These are phyloP conservation scores for Exserohilum rostratum DNA, from an alignment of 2,329 filamentous ascomycete genomes.

Conservation along the genomic window DNA sequence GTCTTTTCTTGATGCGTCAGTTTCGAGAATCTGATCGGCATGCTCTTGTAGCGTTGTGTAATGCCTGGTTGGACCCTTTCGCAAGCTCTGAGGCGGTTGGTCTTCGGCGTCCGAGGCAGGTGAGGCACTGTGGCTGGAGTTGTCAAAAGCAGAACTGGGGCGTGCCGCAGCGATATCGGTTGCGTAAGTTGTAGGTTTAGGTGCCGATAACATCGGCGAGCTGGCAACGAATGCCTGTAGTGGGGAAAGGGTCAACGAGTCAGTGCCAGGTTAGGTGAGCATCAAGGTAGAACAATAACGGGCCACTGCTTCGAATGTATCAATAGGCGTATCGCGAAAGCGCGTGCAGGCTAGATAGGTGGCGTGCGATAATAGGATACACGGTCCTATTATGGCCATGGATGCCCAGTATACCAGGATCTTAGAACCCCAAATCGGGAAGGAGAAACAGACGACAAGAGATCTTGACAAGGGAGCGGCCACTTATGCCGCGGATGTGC, in stretches of 20 bases:
- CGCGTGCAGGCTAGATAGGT: conserved; percentile 4
- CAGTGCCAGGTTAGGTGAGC: conserved; percentile 16
- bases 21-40: conserved; percentile 20
- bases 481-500: conserved; percentile 23
- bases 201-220: conserved; percentile 23
- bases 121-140: conserved; percentile 5
- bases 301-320: neutral
- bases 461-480: conserved; percentile 23
- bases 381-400: conserved; percentile 18
- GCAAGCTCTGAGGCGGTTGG: conserved; percentile 3
- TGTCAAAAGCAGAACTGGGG: conserved; percentile 1
- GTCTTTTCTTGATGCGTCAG: conserved; percentile 1
- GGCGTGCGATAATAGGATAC: conserved; percentile 5
- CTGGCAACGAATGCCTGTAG: conserved; percentile 10
- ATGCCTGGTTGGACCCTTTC: conserved; percentile 19
- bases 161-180: conserved; percentile 10
- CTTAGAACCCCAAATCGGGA: conserved; percentile 28
- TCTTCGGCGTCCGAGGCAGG: conserved; percentile 4
- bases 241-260: conserved; percentile 11
- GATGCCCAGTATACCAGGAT: conserved; percentile 16
- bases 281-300: conserved; percentile 10
- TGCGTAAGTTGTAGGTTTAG: conserved; percentile 8
- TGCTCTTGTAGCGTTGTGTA: conserved; percentile 38
- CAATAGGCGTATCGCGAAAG: conserved; percentile 7
- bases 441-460: conserved; percentile 34